A percentile compares a stretch with the other conserved stretches of the same genome.
Evolutionary conservation across 2,329 filamentous ascomycete genomes (phyloP).

Genomic region (Ophiocordyceps polyrhachis-furcata): DNA sequence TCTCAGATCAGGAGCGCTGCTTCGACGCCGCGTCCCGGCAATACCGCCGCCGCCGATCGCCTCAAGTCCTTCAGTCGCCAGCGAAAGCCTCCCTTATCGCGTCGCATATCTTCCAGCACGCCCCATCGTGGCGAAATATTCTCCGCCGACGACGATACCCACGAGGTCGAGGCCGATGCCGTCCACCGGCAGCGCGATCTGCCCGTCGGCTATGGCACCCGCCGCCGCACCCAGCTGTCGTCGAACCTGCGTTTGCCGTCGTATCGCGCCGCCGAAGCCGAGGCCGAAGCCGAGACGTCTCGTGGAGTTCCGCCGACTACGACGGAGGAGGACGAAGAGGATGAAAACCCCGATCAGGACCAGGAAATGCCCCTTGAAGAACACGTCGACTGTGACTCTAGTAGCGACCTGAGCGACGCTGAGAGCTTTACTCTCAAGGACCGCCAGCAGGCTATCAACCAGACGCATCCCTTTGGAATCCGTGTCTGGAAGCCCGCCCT

Average conservation of each 20-base stretch:
- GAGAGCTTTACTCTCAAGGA: constrained; percentile 98
- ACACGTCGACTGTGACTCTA: constrained; percentile 42
- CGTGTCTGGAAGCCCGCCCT: constrained; percentile 96
- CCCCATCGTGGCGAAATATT: constrained; percentile 74
- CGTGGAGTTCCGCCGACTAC: constrained; percentile 4
- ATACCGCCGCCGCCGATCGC: constrained; percentile 21
- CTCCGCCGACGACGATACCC: constrained; percentile 73
- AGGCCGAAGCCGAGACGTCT: constrained; percentile 8
- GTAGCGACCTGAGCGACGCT: constrained; percentile 65
- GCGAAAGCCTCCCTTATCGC: constrained; percentile 54
- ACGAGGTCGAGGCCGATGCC: constrained; percentile 58
- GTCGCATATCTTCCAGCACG: constrained; percentile 57
- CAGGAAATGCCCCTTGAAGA: constrained; percentile 27
- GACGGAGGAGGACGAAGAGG: constrained; percentile 6
- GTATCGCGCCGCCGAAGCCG: constrained; percentile 6
- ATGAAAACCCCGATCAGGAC: constrained; percentile 8
- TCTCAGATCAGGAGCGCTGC: constrained; percentile 11
- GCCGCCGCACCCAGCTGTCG: constrained; percentile 15
- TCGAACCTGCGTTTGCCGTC: constrained; percentile 24
- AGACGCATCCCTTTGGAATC: constrained; percentile 97
- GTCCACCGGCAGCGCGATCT: constrained; percentile 21
- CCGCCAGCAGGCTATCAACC: constrained; percentile 92
- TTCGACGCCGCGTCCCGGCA: constrained; percentile 18
- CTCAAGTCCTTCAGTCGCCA: constrained; percentile 29
- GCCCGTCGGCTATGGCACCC: constrained; percentile 12